A percentile compares a stretch with the other conserved stretches of the same genome.
Evolutionary conservation across 2,329 filamentous ascomycete species (phyloP).

Genomic region (Colletotrichum kahawae): DNA sequence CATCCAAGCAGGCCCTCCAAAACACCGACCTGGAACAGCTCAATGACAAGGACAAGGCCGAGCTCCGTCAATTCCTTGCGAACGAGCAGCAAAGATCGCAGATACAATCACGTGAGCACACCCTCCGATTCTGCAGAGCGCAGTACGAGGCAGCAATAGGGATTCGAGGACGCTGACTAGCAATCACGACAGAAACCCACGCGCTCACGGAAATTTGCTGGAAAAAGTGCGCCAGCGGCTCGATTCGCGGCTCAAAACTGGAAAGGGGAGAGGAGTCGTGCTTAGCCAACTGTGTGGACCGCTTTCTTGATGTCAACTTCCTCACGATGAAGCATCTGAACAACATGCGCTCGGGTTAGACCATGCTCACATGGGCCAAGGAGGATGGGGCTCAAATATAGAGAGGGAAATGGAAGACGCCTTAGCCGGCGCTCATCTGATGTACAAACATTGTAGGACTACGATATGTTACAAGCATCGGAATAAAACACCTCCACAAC

Average conservation of each 20-base stretch:
- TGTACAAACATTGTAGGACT: constrained; percentile 9
- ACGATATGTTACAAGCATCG: background rate
- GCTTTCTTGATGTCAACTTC: constrained; percentile 89
- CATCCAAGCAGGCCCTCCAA: constrained; percentile 44
- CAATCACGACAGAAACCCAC: constrained; percentile 53
- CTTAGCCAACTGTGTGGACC: constrained; percentile 89
- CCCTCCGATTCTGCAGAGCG: background rate
- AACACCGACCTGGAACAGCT: constrained; percentile 75
- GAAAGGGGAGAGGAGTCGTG: constrained; percentile 82
- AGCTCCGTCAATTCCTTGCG: constrained; percentile 84
- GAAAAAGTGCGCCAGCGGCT: constrained; percentile 86
- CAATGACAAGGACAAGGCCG: constrained; percentile 80
- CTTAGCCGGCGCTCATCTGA: background rate
- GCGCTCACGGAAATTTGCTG: constrained; percentile 79
- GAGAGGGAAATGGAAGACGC: background rate
- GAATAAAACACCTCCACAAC: background rate
- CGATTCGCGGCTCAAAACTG: constrained; percentile 73
- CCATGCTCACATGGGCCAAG: background rate
- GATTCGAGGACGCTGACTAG: background rate
- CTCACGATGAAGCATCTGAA: constrained; percentile 87
- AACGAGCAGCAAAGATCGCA: constrained; percentile 87
- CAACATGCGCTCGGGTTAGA: constrained; percentile 46
- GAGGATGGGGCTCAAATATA: background rate
- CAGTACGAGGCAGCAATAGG: background rate
- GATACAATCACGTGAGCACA: constrained; percentile 61